phyloP scores from a whole-genome alignment of 176 grass and related monocot genomes.

The Saccharum spontaneum region DNA sequence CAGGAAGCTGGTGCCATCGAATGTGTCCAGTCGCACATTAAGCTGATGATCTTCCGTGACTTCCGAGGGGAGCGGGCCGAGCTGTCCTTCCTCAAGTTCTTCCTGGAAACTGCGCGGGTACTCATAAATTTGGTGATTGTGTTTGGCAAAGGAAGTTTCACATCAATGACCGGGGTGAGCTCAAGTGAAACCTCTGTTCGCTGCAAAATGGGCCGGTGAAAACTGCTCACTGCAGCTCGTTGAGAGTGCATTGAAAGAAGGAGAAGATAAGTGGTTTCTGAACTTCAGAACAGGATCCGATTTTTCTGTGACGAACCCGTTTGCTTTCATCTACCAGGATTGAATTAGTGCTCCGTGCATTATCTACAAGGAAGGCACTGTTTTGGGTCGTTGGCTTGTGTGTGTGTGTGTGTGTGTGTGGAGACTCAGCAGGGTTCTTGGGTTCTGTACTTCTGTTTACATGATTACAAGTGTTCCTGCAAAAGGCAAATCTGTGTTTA shows the following conservation, averaged over 20 bases:
- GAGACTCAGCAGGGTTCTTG: neutral
- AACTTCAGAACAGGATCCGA: neutral
- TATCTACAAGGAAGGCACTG: neutral
- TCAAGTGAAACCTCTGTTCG: neutral
- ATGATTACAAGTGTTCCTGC: neutral
- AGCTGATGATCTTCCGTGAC: neutral
- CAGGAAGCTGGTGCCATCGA: neutral
- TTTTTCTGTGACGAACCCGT: neutral
- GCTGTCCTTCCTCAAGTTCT: slow-evolving; percentile 20
- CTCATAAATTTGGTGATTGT: neutral
- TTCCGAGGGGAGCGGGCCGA: slow-evolving; percentile 2
- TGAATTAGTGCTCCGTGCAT: neutral
- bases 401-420: neutral
- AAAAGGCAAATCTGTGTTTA: too few species aligned
- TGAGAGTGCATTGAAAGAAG: neutral
- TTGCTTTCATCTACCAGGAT: neutral
- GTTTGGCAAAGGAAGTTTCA: slow-evolving; percentile 2
- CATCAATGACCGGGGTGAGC: neutral
- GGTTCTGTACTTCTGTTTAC: neutral
- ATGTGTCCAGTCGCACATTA: neutral
- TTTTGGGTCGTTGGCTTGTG: neutral
- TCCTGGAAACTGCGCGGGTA: neutral
- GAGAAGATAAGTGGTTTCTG: neutral
- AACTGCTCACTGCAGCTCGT: neutral
- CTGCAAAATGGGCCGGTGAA: neutral